A percentile compares a stretch with the other conserved stretches of the same genome.
These are phyloP conservation scores for Hemisphaericaspora xylanilytica DNA, from an alignment of 1,139 yeast genomes.

Conservation along the genomic window DNA sequence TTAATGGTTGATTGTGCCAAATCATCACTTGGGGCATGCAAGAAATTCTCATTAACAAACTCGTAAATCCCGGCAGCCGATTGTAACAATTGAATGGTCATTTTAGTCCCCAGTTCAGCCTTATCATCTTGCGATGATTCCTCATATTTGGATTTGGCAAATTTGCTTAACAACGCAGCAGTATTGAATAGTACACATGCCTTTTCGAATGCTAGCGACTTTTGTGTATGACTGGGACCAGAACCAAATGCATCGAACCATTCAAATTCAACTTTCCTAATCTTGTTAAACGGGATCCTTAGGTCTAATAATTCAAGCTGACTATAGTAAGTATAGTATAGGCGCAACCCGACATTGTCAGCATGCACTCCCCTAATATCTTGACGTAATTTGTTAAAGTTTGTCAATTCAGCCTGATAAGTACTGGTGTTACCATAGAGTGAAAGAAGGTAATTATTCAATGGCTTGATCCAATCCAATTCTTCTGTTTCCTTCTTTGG, in stretches of 20 bases:
- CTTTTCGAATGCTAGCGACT: constrained; percentile 80
- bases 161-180: constrained; percentile 33
- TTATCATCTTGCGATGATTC: constrained; percentile 46
- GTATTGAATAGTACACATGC: constrained; percentile 77
- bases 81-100: constrained; percentile 62
- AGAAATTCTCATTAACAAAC: constrained; percentile 73
- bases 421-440: constrained; percentile 64
- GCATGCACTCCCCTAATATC: constrained; percentile 59
- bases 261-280: constrained; percentile 61
- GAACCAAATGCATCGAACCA: constrained; percentile 77
- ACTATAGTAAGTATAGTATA: constrained; percentile 72
- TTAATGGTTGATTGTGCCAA: constrained; percentile 66
- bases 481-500: constrained; percentile 56
- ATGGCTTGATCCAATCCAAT: constrained; percentile 65
- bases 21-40: constrained; percentile 88
- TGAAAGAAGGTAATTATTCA: constrained; percentile 56
- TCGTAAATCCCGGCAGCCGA: constrained; percentile 78
- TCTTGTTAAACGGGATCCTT: constrained; percentile 63
- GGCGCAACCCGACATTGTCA: constrained; percentile 47
- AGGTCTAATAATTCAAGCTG: constrained; percentile 79
- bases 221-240: constrained; percentile 39
- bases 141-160: constrained; percentile 53
- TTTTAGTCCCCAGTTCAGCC: constrained; percentile 46
- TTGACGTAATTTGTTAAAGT: constrained; percentile 59
- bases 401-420: constrained; percentile 53